Evolutionary conservation across 164 flowering plant species (phyloP).

Genomic region (Euptelea pleiosperma): DNA sequence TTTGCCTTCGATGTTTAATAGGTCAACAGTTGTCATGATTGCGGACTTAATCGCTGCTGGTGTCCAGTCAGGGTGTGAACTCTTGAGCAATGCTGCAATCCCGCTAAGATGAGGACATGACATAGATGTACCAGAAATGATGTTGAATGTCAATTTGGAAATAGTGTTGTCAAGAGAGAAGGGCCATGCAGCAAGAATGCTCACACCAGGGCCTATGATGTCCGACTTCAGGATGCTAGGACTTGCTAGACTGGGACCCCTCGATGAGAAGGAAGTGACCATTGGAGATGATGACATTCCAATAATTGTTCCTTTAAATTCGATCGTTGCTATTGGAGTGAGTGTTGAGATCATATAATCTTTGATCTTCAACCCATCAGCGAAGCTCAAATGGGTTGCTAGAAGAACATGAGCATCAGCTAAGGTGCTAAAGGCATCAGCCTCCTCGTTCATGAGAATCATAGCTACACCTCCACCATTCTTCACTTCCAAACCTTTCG

Average conservation of each 20-base stretch:
- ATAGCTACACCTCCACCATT: conserved; percentile 51
- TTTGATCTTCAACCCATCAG: conserved; percentile 32
- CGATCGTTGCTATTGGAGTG: conserved; percentile 32
- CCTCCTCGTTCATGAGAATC: conserved; percentile 40
- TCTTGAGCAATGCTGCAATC: conserved; percentile 49
- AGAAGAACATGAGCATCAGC: conserved; percentile 51
- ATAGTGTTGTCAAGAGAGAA: conserved; percentile 20
- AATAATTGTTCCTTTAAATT: conserved; percentile 43
- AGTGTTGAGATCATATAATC: conserved; percentile 41
- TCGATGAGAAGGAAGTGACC: conserved; percentile 45
- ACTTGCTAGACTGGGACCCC: conserved; percentile 45
- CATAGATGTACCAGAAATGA: conserved; percentile 59
- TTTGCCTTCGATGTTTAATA: conserved; percentile 21
- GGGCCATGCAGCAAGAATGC: conserved; percentile 60
- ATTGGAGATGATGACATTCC: conserved; percentile 34
- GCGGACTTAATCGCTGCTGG: conserved; percentile 59
- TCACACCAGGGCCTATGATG: conserved; percentile 54
- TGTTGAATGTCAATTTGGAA: conserved; percentile 25
- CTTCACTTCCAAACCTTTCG: conserved; percentile 40
- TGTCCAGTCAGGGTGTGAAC: conserved; percentile 55
- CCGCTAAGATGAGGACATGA: conserved; percentile 61
- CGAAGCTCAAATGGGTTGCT: conserved; percentile 35
- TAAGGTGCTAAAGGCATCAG: conserved; percentile 25
- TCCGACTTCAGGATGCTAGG: conserved; percentile 59
- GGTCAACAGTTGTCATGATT: conserved; percentile 53